Evolutionary conservation across 2,329 filamentous ascomycete genomes (phyloP), one percentile per base, ranked within the genome.

Genomic region (Corniculantispora saksenae): DNA sequence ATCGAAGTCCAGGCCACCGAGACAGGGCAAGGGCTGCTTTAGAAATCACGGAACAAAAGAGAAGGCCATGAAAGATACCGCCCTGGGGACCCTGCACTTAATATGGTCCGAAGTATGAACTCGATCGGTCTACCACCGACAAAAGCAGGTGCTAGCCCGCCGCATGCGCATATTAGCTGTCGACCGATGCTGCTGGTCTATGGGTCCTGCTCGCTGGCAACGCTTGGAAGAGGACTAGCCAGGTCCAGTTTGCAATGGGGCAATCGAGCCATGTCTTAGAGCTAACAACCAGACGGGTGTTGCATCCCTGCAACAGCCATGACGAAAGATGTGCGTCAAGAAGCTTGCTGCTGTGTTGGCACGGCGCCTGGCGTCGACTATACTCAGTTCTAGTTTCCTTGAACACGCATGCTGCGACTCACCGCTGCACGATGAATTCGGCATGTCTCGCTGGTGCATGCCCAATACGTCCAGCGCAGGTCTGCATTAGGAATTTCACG

Each of bases 221-320:
- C 25, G 17, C 53, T 40, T 63, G n/a, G 47, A 45, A 53, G n/a
- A 32, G 61, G 61, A 54, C 53, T 64, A 64, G 61, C 61, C 61
- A 64, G 61, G 54, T 58, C 61, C 61, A 57, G 45, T 58, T 57
- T 63, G 40, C 40, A 45, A 47, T 57, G 51, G 58, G 40, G 21
- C 61, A 21, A 63, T 58, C 61, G 43, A 25, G 51, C 57, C 61
- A 63, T 64, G 61, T 64, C 61, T 64, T 48, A 64, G 61, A 27
- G 43, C 61, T 38, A 51, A 43, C 32, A 23, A 29, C 45, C 60
- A 62, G 60, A 55, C 38, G 61, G n/a, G 43, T 25, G 43, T 17
- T 32, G 19, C 19, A 64, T 64, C 61, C 61, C 61, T 64, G 61
- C 45, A 40, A 27, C 43, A 48, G 29, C 53, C 61, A 64, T 58